Evolutionary conservation across 2,329 filamentous ascomycete species (phyloP), one percentile per base, ranked within the genome.

Genomic region (Paraphaeosphaeria minitans): DNA sequence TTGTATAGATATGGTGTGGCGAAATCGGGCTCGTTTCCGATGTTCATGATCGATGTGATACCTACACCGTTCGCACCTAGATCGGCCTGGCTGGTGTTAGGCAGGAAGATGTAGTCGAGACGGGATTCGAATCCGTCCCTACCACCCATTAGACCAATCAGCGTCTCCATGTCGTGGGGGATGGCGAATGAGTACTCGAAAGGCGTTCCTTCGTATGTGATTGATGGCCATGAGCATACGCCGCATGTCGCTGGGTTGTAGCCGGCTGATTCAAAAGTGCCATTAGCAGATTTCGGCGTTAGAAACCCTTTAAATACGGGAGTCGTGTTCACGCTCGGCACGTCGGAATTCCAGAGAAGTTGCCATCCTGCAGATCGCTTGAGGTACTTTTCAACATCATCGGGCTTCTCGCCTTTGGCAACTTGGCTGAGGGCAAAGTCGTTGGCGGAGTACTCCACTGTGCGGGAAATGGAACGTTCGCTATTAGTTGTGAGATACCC

Each of bases 21-120:
- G 77, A 91, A 91, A 72, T 81, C 82, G 24, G 87, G 87, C 72
- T 90, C 85, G 71, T 90, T 89, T 43, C 64, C 64, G n/a, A 66
- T 66, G 37, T 66, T 66, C 64, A 66, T 87, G 71, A 89, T 88
- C 21, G 89, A 83, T 6, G 66, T 74, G 53, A 75, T 78, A 1
- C 73, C 74, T 0, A 71, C 70, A 3, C 75, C 75, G 47, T 78
- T 78, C 1, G 66, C 70, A 6, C 73, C 73, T 0, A 76, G 66
- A 24, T 73, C 66, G 22, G 72, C 65, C 55, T 78, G 69, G 10
- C 69, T 69, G 8, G 66, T 74, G 41, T 68, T 65, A 1, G 75
- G 72, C 7, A 66, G 33, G 64, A 78, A 77, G 16, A 77, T 76
- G 56, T 74, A 74, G 53, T 78, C 75, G 0, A 79, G 68, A 14